Evolutionary conservation across 768 basidiomycete species (phyloP).

Genomic region (Zangia roseola): DNA sequence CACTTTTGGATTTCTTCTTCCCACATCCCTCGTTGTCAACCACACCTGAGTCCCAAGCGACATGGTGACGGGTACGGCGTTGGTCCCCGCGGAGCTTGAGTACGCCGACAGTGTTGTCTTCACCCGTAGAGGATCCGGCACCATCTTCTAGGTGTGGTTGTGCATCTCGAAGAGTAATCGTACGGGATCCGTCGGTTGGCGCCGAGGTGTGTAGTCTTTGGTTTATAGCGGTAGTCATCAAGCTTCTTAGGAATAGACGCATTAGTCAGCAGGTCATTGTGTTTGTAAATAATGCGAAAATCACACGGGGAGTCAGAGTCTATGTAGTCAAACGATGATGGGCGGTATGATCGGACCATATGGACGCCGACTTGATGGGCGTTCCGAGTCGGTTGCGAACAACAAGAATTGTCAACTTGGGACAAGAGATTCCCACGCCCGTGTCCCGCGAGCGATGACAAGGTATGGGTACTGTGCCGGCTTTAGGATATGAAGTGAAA

Average conservation of each 20-base stretch:
- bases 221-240: conserved; percentile 25
- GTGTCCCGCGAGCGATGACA: no score
- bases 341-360: no score
- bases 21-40: conserved; percentile 91
- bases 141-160: conserved; percentile 35
- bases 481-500: neutral
- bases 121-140: conserved; percentile 18
- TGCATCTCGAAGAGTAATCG: conserved; percentile 43
- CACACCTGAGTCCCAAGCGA: conserved; percentile 82
- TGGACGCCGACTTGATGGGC: no score
- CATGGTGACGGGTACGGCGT: conserved; percentile 47
- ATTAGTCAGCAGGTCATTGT: no score
- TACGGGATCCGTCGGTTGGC: conserved; percentile 54
- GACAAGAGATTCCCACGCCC: no score
- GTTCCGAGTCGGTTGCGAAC: no score
- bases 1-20: conserved; percentile 92
- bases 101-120: conserved; percentile 40
- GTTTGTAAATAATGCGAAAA: no score
- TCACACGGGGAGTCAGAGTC: no score
- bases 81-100: conserved; percentile 60
- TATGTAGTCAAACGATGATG: no score
- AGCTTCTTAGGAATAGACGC: no score
- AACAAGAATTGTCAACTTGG: no score
- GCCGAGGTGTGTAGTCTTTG: conserved; percentile 38
- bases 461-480: no score